Percentiles rank a stretch among this genome's conserved stretches.
Evolutionary conservation across 352 stramenopile species (phyloP).

Genomic region (Saprolegnia diclina): DNA sequence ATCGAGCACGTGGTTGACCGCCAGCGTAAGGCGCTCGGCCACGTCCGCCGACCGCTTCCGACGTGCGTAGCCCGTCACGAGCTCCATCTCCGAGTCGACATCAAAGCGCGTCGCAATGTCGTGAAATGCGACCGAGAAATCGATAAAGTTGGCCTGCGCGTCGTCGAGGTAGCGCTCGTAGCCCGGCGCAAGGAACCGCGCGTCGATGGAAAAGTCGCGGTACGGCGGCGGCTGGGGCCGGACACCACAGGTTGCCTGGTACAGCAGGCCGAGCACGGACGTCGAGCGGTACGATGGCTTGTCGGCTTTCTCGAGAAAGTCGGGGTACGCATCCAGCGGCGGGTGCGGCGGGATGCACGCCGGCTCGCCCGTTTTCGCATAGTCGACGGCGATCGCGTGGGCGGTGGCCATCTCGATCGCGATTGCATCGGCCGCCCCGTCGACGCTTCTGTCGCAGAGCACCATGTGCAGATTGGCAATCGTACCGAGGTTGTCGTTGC

Average conservation of each 20-base stretch:
- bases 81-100: conserved; percentile 51
- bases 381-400: conserved; percentile 58
- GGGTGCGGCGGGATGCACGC: conserved; percentile 43
- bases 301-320: conserved; percentile 73
- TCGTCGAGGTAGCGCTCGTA: conserved; percentile 44
- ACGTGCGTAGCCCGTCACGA: conserved; percentile 43
- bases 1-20: neutral
- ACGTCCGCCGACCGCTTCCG: conserved; percentile 48
- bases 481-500: conserved; percentile 62
- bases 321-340: conserved; percentile 56
- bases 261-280: conserved; percentile 70
- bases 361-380: conserved; percentile 39
- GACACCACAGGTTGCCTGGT: conserved; percentile 43
- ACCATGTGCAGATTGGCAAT: conserved; percentile 74
- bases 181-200: conserved; percentile 44
- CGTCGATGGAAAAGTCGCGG: conserved; percentile 35
- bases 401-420: conserved; percentile 46
- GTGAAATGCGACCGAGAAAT: conserved; percentile 55
- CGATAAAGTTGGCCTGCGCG: conserved; percentile 43
- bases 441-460: conserved; percentile 38
- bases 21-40: conserved; percentile 37
- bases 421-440: conserved; percentile 25
- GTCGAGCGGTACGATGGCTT: conserved; percentile 57
- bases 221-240: conserved; percentile 35
- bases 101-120: conserved; percentile 50